These are phyloP conservation scores for Diaporthe sp. DNA, from an alignment of 2,329 filamentous ascomycete genomes.

Conservation along the genomic window DNA sequence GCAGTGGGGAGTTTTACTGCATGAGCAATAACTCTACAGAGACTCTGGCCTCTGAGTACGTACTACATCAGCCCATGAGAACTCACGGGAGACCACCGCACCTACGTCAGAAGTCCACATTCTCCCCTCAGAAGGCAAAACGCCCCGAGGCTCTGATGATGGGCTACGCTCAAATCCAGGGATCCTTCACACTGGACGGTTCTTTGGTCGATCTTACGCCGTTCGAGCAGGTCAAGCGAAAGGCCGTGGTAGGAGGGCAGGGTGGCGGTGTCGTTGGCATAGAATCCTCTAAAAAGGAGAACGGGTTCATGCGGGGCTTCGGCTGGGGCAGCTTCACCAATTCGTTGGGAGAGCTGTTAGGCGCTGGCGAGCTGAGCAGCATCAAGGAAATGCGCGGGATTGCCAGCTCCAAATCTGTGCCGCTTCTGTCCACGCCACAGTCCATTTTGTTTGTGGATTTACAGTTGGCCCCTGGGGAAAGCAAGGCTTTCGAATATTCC, in stretches of 20 bases:
- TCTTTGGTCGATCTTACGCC: conserved; percentile 89
- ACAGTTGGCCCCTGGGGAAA: conserved; percentile 87
- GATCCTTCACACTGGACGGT: conserved; percentile 90
- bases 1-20: conserved; percentile 94
- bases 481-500: conserved; percentile 85
- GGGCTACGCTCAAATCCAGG: conserved; percentile 95
- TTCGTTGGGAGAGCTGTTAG: conserved; percentile 88
- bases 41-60: conserved; percentile 90
- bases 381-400: conserved; percentile 95
- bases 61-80: conserved; percentile 60
- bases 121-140: conserved; percentile 55
- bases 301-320: conserved; percentile 83
- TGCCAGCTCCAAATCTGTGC: conserved; percentile 86
- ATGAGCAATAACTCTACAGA: conserved; percentile 95
- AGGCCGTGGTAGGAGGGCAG: conserved; percentile 88
- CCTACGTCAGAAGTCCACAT: conserved; percentile 57
- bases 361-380: conserved; percentile 86
- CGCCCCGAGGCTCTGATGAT: conserved; percentile 90
- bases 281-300: conserved; percentile 78
- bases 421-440: conserved; percentile 93
- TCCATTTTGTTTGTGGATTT: conserved; percentile 96
- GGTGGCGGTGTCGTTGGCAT: conserved; percentile 88
- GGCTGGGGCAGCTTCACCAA: conserved; percentile 91
- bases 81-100: conserved; percentile 54
- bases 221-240: conserved; percentile 96